Evolutionary conservation across 148 eudicot species (phyloP).

Genomic region (Salicornia ramosissima): DNA sequence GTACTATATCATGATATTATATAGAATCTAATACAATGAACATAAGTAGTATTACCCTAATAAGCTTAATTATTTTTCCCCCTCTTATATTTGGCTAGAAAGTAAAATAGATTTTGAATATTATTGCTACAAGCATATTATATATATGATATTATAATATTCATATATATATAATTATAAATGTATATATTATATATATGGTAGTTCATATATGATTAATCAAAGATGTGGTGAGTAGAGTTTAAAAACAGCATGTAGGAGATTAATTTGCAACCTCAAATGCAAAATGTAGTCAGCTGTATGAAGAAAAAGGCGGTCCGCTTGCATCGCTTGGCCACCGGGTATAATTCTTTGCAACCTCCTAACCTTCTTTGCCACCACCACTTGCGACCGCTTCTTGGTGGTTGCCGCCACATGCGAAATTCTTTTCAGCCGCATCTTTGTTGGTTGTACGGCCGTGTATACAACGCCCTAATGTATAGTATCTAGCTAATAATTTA

Average conservation of each 20-base stretch:
- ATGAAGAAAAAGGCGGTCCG: slow-evolving; percentile 38
- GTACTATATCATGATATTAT: too few relatives aligned
- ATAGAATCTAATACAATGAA: too few relatives aligned
- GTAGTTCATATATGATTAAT: background rate
- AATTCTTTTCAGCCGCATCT: slow-evolving; percentile 3
- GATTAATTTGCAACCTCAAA: slow-evolving; percentile 45
- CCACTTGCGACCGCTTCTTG: background rate
- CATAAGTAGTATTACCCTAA: too few relatives aligned
- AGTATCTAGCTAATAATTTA: too few relatives aligned
- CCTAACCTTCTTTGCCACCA: slow-evolving; percentile 43
- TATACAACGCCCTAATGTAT: too few relatives aligned
- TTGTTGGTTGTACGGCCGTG: background rate
- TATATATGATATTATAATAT: too few relatives aligned
- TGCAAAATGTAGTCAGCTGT: slow-evolving; percentile 59
- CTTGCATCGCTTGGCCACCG: slow-evolving; percentile 35
- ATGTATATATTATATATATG: too few relatives aligned
- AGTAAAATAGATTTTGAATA: too few relatives aligned
- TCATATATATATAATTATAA: too few relatives aligned
- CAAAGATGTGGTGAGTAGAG: slow-evolving; percentile 19
- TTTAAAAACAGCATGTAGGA: slow-evolving; percentile 44
- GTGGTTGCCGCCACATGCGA: background rate
- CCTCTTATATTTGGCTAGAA: too few relatives aligned
- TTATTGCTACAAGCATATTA: too few relatives aligned
- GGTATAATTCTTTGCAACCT: slow-evolving; percentile 52
- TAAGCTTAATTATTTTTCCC: too few relatives aligned